These are phyloP conservation scores for Phytophthora cryptogea DNA, from an alignment of 352 stramenopile species.

Conservation along the genomic window DNA sequence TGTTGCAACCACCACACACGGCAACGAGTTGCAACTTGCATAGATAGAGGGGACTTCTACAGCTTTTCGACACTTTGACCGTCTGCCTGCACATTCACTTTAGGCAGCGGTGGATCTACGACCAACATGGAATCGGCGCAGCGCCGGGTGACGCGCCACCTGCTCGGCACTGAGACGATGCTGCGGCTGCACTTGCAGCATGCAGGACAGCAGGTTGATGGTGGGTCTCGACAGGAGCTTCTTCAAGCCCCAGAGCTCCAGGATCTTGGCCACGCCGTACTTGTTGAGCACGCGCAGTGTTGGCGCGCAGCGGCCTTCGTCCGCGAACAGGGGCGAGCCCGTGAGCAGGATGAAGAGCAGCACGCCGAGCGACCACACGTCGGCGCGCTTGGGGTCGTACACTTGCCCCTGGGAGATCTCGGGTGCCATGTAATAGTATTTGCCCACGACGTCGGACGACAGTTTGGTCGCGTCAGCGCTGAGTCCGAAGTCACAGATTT, in stretches of 20 bases:
- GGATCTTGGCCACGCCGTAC: constrained; percentile 56
- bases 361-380: constrained; percentile 72
- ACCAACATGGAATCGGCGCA: constrained; percentile 7
- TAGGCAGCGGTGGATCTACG: constrained; percentile 8
- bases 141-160: constrained; percentile 34
- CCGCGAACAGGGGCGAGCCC: constrained; percentile 48
- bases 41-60: constrained; percentile 15
- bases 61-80: constrained; percentile 8
- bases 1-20: constrained; percentile 11
- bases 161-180: constrained; percentile 41
- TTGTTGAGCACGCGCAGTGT: constrained; percentile 54
- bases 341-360: constrained; percentile 78
- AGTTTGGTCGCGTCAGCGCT: constrained; percentile 43
- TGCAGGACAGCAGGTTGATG: constrained; percentile 41
- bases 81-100: constrained; percentile 3
- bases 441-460: constrained; percentile 54
- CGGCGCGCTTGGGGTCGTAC: constrained; percentile 57
- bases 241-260: constrained; percentile 64
- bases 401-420: constrained; percentile 40
- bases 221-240: constrained; percentile 31
- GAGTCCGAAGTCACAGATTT: constrained; percentile 75
- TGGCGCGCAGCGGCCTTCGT: constrained; percentile 42
- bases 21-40: constrained; percentile 15
- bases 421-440: constrained; percentile 78
- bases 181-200: constrained; percentile 56